Percentiles rank a stretch among this genome's conserved stretches.
Evolutionary conservation across 306 rosid species (phyloP).

Genomic region (Vigna hirtella): DNA sequence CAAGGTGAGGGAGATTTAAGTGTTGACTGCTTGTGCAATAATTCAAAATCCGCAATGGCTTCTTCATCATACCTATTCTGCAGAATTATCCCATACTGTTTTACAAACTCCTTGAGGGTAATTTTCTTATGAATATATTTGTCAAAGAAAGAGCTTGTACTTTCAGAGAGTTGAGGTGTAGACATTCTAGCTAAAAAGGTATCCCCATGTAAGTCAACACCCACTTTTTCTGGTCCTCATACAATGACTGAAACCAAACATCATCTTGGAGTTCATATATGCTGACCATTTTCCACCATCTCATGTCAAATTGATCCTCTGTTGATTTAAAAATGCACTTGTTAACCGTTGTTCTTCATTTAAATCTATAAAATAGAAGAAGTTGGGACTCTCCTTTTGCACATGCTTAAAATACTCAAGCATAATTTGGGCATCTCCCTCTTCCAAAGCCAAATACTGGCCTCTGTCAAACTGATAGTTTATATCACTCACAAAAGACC

Average conservation of each 20-base stretch:
- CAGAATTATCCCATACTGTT: constrained; percentile 81
- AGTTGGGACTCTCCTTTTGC: constrained; percentile 78
- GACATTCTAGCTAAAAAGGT: constrained; percentile 86
- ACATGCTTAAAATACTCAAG: constrained; percentile 90
- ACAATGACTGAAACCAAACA: constrained; percentile 70
- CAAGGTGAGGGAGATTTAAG: constrained; percentile 95
- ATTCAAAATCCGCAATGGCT: constrained; percentile 90
- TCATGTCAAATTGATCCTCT: constrained; percentile 83
- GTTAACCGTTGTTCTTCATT: constrained; percentile 81
- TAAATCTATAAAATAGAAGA: constrained; percentile 84
- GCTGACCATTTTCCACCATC: constrained; percentile 90
- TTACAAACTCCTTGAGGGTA: constrained; percentile 83
- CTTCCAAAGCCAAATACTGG: constrained; percentile 75
- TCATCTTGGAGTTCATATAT: constrained; percentile 86
- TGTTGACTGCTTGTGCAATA: constrained; percentile 92
- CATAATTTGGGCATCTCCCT: constrained; percentile 86
- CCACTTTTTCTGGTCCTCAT: constrained; percentile 86
- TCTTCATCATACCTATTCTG: constrained; percentile 91
- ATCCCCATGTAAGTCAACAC: constrained; percentile 78
- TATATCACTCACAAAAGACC: constrained; percentile 49
- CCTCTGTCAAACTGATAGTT: constrained; percentile 70
- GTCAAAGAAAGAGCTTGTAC: constrained; percentile 90
- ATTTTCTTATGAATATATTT: constrained; percentile 88
- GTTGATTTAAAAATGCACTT: constrained; percentile 89
- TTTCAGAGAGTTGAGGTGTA: constrained; percentile 79